Base-by-base conservation (phyloP, 768 basidiomycete species). In the Coprinopsis marcescibilis region DNA sequence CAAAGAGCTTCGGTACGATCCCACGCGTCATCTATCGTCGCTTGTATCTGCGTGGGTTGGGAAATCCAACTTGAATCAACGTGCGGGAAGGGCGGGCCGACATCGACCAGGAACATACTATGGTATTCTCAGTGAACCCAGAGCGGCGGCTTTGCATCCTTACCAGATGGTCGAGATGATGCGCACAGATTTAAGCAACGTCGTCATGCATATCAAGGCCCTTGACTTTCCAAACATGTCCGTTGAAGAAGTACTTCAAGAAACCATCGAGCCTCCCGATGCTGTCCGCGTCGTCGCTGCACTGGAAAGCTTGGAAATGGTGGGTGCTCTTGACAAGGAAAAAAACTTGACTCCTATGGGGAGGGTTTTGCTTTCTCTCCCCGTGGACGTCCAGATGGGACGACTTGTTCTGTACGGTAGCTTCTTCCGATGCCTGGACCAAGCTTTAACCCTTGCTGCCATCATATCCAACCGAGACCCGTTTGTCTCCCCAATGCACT, bases 111-210 rank as follows among this genome's bases (percentile, higher is more conserved):
- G 94, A 60, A 85, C 91, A 60, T 98, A 97, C 65, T 96, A 76
- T 60, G 90, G 91, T 29, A 76, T 97, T 39, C 63, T 96, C 23
- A 76, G 89, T 40, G 73, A 73, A 48, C 64, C 68, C 12, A 81
- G 83, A 43, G 77, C 83, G 2, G 67, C 68, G 13, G 64, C 69
- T 10, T 71, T 97, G 38, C 73, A 80, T 43, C 76, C 87, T 21
- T 84, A 95, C 59, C 91, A 93, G 62, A 83, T 83, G 1, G 94
- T 96, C 29, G 94, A 96, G 69, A 97, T 97, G 92, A 90, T 90
- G 60, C 77, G 92, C 26, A 80, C 85, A 11, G 91, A 93, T 63
- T 62, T 95, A 55, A 88, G 81, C 56, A 91, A 92, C 58, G 85
- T 94, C 38, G 90, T 95, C 13, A 97, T 97, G 93, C 93, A 93